Conservation (phyloP, 108 stramenopile genomes). For the Skeletonema marinoi region DNA sequence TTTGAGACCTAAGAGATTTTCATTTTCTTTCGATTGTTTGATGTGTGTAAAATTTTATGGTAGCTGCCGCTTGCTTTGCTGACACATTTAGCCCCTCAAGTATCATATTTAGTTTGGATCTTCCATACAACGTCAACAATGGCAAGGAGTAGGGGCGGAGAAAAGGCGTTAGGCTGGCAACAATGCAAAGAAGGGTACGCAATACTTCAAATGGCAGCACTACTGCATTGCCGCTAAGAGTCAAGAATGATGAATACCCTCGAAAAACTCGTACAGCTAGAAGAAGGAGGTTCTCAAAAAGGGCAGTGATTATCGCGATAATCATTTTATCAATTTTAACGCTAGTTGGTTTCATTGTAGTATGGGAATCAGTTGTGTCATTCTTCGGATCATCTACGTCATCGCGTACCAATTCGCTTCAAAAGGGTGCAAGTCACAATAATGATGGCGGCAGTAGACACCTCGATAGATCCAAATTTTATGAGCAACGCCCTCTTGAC, state of each 20-base stretch:
- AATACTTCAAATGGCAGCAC: background rate
- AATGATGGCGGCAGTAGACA: background rate
- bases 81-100: no score
- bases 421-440: background rate
- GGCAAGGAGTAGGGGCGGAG: no score
- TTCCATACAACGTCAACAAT: no score
- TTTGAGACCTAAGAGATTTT: no score
- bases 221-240: background rate
- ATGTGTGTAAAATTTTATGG: no score
- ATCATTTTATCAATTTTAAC: background rate
- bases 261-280: background rate
- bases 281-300: background rate
- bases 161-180: no score
- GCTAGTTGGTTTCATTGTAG: background rate
- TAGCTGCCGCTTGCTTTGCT: no score
- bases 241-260: background rate
- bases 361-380: background rate
- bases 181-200: background rate
- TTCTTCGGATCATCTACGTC: background rate
- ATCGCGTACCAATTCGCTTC: background rate
- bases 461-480: background rate
- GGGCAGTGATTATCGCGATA: background rate
- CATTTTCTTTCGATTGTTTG: no score
- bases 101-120: no score
- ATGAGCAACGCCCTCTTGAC: constrained; percentile 35